Percentiles rank a stretch among this genome's conserved stretches.
Evolutionary conservation across 805 yeast species (phyloP).

Genomic region (Candida wancherniae): DNA sequence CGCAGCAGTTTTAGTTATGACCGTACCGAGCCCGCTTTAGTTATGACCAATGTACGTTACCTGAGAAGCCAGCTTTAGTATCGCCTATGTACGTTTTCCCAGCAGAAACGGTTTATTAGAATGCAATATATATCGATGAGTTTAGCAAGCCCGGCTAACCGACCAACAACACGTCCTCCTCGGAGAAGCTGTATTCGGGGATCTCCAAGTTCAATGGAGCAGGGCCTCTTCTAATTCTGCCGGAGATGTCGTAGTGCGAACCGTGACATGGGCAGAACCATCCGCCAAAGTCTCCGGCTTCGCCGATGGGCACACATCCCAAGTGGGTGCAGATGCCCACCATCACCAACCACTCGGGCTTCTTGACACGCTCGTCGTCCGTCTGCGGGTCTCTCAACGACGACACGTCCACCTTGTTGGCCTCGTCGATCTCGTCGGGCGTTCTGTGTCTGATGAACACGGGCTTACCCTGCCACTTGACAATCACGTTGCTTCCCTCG

Average conservation of each 20-base stretch:
- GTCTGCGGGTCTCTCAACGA: conserved; percentile 89
- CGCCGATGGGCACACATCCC: conserved; percentile 99
- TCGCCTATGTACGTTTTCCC: too few species aligned
- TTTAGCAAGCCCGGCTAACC: conserved; percentile 78
- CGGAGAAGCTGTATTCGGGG: conserved; percentile 80
- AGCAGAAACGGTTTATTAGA: too few species aligned
- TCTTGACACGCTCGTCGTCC: conserved; percentile 89
- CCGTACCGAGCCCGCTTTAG: too few species aligned
- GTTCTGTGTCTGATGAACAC: conserved; percentile 99
- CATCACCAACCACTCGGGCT: conserved; percentile 99
- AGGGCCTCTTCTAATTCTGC: conserved; percentile 99
- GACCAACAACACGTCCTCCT: conserved; percentile 74
- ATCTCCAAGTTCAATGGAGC: conserved; percentile 98
- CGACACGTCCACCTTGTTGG: conserved; percentile 73
- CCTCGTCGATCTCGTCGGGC: conserved; percentile 86
- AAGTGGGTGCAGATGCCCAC: conserved; percentile 99
- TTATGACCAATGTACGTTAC: too few species aligned
- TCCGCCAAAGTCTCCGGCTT: conserved; percentile 99
- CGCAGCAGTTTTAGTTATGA: conserved; percentile 9
- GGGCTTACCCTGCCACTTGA: conserved; percentile 99
- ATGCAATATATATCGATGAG: too few species aligned
- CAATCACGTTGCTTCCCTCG: conserved; percentile 95
- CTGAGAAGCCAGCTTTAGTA: too few species aligned
- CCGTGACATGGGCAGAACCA: conserved; percentile 99
- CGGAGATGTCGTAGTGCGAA: conserved; percentile 99